A percentile compares a stretch with the other conserved stretches of the same genome.
phyloP scores from a whole-genome alignment of 2,329 filamentous ascomycete genomes.

The Botrytis aclada region DNA sequence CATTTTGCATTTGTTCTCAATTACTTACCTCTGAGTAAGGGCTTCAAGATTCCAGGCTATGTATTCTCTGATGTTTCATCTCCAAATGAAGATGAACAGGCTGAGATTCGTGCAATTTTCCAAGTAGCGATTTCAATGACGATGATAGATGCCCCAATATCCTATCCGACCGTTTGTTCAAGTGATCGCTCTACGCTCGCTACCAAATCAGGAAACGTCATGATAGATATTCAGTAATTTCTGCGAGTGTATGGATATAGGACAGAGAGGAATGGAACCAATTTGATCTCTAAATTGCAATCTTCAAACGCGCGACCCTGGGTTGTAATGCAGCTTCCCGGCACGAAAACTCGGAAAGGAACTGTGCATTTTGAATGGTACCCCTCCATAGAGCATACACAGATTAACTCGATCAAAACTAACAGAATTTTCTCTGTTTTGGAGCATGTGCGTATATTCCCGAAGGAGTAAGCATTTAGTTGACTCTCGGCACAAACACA shows the following conservation, averaged over 20 bases:
- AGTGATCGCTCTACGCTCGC: neutral
- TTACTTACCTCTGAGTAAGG: neutral
- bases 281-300: neutral
- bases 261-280: neutral
- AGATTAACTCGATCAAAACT: neutral
- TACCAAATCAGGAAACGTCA: neutral
- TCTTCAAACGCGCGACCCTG: neutral
- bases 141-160: neutral
- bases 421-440: neutral
- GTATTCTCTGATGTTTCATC: neutral
- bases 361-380: neutral
- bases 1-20: neutral
- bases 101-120: neutral
- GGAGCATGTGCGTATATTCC: neutral
- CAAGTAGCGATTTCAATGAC: neutral
- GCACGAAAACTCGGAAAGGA: neutral
- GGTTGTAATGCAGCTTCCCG: neutral
- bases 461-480: neutral
- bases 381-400: neutral
- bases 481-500: neutral
- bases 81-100: neutral
- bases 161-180: neutral
- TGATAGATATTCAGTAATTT: neutral
- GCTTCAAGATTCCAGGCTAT: too few relatives aligned
- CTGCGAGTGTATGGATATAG: neutral